These are phyloP conservation scores for Tardiomyces digboiensis DNA, from an alignment of 1,139 yeast species.

Conservation along the genomic window DNA sequence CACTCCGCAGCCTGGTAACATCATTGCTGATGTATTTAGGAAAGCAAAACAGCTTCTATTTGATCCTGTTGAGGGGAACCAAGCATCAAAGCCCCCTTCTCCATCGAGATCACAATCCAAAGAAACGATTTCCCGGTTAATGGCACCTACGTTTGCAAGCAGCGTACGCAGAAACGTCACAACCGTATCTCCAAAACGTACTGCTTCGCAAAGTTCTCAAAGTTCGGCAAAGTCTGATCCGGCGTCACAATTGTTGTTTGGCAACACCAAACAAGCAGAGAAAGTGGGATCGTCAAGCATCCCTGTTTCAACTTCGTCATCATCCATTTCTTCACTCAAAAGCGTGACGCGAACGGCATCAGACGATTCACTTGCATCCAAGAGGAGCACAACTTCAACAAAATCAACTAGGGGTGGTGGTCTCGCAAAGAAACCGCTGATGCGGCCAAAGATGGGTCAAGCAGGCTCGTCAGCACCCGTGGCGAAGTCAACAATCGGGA, in stretches of 20 bases:
- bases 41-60: constrained; percentile 17
- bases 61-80: constrained; percentile 7
- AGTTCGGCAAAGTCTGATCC: constrained; percentile 1
- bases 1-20: not conserved
- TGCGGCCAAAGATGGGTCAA: too few species aligned
- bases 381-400: not conserved
- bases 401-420: not conserved
- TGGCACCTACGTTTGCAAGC: constrained; percentile 30
- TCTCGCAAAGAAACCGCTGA: constrained; percentile 3
- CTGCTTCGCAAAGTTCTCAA: constrained; percentile 6
- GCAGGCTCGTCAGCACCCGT: too few species aligned
- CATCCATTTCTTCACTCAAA: not conserved
- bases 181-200: constrained; percentile 4
- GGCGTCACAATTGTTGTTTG: not conserved
- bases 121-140: constrained; percentile 18
- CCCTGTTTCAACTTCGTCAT: constrained; percentile 13
- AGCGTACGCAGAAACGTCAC: constrained; percentile 13
- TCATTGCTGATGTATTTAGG: constrained; percentile 13
- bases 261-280: not conserved
- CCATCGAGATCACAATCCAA: not conserved
- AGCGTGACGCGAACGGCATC: not conserved
- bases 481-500: too few species aligned
- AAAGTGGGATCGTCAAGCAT: constrained; percentile 2
- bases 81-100: not conserved
- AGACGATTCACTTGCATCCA: not conserved